Conservation (phyloP, 2,329 filamentous ascomycete genomes). For the Falciphora oryzae region DNA sequence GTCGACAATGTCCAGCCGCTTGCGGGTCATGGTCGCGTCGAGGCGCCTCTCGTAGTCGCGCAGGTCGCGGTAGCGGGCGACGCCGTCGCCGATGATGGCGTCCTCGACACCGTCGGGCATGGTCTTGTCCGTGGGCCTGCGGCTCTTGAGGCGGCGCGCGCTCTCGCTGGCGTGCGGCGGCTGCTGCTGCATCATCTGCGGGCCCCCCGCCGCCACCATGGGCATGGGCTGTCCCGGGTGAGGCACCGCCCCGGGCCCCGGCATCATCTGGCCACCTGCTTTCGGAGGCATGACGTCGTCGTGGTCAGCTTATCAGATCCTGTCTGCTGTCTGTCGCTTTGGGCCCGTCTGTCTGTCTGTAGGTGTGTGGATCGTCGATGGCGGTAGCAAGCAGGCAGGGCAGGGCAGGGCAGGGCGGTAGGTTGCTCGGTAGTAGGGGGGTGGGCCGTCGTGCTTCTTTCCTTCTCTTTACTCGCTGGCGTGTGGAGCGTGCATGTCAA, state of each 20-base stretch:
- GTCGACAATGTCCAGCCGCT: slow-evolving; percentile 85
- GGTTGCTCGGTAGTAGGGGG: neutral
- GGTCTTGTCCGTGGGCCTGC: slow-evolving; percentile 91
- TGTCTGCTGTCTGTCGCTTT: neutral
- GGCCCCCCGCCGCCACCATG: slow-evolving; percentile 22
- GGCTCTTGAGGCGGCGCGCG: slow-evolving; percentile 67
- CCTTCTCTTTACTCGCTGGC: neutral
- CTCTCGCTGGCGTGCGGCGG: slow-evolving; percentile 50
- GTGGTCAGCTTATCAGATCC: slow-evolving; percentile 1
- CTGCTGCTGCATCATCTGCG: slow-evolving; percentile 40
- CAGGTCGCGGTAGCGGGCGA: slow-evolving; percentile 74
- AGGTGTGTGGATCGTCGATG: neutral
- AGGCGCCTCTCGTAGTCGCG: slow-evolving; percentile 82
- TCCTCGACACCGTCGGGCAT: slow-evolving; percentile 87
- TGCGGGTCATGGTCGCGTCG: slow-evolving; percentile 90
- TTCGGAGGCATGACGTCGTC: slow-evolving; percentile 5
- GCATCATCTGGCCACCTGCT: slow-evolving; percentile 7
- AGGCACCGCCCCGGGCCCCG: neutral
- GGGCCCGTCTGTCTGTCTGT: neutral
- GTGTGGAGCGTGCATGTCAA: slow-evolving; percentile 1
- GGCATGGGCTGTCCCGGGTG: neutral
- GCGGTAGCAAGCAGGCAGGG: neutral
- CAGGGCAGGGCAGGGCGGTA: neutral
- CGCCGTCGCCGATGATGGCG: slow-evolving; percentile 74
- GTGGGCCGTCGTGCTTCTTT: neutral